Percentiles rank a stretch among this genome's conserved stretches.
phyloP scores from a whole-genome alignment of 495 filamentous ascomycete genomes.

The Lophiostoma macrostomum region DNA sequence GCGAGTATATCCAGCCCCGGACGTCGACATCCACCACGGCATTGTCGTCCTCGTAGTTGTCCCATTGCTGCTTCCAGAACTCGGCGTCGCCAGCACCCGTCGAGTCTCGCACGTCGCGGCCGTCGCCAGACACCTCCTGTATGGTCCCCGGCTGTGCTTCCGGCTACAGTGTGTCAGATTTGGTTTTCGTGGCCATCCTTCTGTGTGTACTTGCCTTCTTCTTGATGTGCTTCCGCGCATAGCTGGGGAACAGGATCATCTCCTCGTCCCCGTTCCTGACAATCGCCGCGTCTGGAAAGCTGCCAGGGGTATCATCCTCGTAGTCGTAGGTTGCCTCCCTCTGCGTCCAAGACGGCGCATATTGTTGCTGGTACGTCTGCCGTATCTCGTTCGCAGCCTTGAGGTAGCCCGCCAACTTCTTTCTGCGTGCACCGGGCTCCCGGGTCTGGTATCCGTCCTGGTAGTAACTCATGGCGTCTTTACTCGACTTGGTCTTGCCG shows the following conservation, averaged over 20 bases:
- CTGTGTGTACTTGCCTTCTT: constrained; percentile 30
- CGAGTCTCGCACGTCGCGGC: constrained; percentile 40
- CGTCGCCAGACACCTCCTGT: constrained; percentile 39
- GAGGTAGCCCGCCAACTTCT: constrained; percentile 78
- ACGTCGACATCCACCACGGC: constrained; percentile 91
- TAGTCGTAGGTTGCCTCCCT: constrained; percentile 51
- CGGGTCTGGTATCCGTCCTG: constrained; percentile 35
- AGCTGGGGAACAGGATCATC: constrained; percentile 91
- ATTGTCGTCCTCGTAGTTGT: constrained; percentile 67
- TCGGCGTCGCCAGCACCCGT: constrained; percentile 52
- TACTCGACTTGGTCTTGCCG: not conserved
- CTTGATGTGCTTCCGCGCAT: constrained; percentile 69
- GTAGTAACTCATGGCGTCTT: constrained; percentile 5
- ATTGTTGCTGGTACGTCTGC: constrained; percentile 64
- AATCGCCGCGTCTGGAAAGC: constrained; percentile 79
- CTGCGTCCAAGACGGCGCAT: constrained; percentile 50
- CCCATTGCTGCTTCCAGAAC: constrained; percentile 69
- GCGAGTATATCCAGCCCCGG: constrained; percentile 88
- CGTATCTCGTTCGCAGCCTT: constrained; percentile 88
- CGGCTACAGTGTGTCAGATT: constrained; percentile 18
- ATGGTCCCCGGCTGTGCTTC: constrained; percentile 39
- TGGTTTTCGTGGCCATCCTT: not conserved
- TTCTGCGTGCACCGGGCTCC: constrained; percentile 67
- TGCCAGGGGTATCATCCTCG: constrained; percentile 61
- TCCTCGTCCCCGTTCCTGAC: constrained; percentile 78